These are phyloP conservation scores for Pythium sp. DNA, from an alignment of 352 stramenopile species.

Conservation along the genomic window DNA sequence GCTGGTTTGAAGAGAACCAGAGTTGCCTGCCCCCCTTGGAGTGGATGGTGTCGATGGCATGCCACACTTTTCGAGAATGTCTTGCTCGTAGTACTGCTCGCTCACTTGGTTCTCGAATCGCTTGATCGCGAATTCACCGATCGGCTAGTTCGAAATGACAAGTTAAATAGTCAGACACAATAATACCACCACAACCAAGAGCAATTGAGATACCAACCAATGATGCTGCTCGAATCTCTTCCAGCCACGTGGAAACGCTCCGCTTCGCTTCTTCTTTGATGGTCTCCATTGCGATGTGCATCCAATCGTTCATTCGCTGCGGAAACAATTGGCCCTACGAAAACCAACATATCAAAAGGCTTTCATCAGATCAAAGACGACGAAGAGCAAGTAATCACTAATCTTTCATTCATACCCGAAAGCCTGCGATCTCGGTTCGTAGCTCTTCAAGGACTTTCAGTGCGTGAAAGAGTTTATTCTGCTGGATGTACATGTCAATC, in stretches of 20 bases:
- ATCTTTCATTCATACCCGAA: constrained; percentile 35
- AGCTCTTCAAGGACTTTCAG: constrained; percentile 74
- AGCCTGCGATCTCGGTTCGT: constrained; percentile 59
- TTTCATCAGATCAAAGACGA: background rate
- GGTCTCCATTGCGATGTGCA: constrained; percentile 62
- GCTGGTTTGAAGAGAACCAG: background rate
- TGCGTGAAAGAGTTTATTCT: constrained; percentile 74
- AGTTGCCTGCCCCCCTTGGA: constrained; percentile 4
- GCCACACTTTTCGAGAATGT: constrained; percentile 73
- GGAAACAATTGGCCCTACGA: constrained; percentile 62
- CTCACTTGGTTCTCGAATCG: constrained; percentile 75
- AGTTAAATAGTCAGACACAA: background rate
- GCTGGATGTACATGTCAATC: constrained; percentile 64
- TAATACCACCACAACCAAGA: background rate
- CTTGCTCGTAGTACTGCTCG: constrained; percentile 72
- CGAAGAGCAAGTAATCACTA: background rate
- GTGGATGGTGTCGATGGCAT: constrained; percentile 21
- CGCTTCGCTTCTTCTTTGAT: constrained; percentile 76
- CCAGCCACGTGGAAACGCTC: constrained; percentile 60
- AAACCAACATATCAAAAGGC: background rate
- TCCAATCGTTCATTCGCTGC: constrained; percentile 79
- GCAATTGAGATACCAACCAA: constrained; percentile 41
- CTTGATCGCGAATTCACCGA: constrained; percentile 66
- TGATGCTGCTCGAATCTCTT: constrained; percentile 62
- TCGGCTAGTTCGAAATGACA: constrained; percentile 25